A percentile compares a stretch with the other conserved stretches of the same genome.
phyloP scores from a whole-genome alignment of 2,329 filamentous ascomycete species.

The Trichophyton benhamiae region DNA sequence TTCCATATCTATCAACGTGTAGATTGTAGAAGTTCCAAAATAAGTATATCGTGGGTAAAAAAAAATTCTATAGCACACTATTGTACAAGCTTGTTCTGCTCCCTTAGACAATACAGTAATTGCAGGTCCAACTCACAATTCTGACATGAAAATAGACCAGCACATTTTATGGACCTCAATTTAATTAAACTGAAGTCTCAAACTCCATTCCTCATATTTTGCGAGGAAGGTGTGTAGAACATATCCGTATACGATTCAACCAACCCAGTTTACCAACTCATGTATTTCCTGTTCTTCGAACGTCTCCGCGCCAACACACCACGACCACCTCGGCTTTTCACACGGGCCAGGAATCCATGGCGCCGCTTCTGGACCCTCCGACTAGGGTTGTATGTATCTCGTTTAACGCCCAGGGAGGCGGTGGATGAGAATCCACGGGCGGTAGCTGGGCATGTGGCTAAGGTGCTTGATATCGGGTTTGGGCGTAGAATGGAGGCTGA shows the following conservation, averaged over 20 bases:
- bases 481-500: not conserved
- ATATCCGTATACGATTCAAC: not conserved
- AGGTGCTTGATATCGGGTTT: conserved; percentile 12
- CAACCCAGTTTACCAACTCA: not conserved
- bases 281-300: conserved; percentile 40
- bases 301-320: conserved; percentile 43
- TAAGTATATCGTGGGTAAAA: not conserved
- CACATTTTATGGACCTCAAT: not conserved
- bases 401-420: conserved; percentile 30
- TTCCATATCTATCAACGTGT: not conserved
- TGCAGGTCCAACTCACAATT: not conserved
- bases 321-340: conserved; percentile 42
- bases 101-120: not conserved
- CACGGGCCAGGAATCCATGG: conserved; percentile 46
- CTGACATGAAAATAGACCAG: not conserved
- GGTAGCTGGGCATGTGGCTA: conserved; percentile 23
- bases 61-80: not conserved
- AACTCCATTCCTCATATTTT: not conserved
- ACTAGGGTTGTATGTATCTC: conserved; percentile 48
- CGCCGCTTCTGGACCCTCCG: conserved; percentile 49
- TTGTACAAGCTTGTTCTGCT: not conserved
- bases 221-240: not conserved
- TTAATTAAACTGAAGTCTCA: not conserved
- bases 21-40: not conserved
- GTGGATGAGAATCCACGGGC: conserved; percentile 34